Evolutionary conservation across 140 eudicot genomes (phyloP).

Genomic region (Eryngium alpinum): DNA sequence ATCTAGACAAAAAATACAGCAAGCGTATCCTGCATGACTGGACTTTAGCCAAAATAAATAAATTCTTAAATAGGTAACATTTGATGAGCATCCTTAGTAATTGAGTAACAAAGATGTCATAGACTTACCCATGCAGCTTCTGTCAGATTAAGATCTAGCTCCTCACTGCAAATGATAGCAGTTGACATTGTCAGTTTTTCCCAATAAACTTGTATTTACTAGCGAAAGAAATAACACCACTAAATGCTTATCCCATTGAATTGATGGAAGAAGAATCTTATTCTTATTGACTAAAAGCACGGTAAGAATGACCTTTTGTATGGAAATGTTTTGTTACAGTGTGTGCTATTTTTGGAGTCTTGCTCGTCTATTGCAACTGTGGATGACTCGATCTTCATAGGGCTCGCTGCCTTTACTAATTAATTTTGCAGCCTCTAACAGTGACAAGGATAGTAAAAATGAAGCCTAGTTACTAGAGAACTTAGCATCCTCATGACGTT

Average conservation of each 20-base stretch:
- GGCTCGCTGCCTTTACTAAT: not conserved
- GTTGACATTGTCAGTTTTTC: slow-evolving; percentile 20
- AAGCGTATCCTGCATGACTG: not conserved
- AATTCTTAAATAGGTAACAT: not conserved
- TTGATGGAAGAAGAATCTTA: too few species aligned
- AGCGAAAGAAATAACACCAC: not conserved
- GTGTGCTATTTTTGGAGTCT: not conserved
- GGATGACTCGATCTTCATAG: not conserved
- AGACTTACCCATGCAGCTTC: slow-evolving; percentile 93
- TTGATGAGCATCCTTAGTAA: not conserved
- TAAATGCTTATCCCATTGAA: not conserved
- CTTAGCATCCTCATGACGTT: not conserved
- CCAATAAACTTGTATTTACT: not conserved
- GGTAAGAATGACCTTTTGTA: too few species aligned
- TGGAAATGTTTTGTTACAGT: too few species aligned
- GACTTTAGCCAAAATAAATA: not conserved
- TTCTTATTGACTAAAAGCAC: too few species aligned
- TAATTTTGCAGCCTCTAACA: too few species aligned
- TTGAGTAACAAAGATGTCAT: slow-evolving; percentile 1
- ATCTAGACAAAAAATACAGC: not conserved
- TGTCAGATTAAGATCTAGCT: slow-evolving; percentile 72
- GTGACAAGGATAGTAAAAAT: too few species aligned
- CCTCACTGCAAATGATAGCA: slow-evolving; percentile 59
- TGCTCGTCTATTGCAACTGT: not conserved
- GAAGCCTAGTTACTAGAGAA: not conserved